A percentile compares a stretch with the other conserved stretches of the same genome.
These are phyloP conservation scores for Ogataea allantospora DNA, from an alignment of 805 yeast genomes.

Conservation along the genomic window DNA sequence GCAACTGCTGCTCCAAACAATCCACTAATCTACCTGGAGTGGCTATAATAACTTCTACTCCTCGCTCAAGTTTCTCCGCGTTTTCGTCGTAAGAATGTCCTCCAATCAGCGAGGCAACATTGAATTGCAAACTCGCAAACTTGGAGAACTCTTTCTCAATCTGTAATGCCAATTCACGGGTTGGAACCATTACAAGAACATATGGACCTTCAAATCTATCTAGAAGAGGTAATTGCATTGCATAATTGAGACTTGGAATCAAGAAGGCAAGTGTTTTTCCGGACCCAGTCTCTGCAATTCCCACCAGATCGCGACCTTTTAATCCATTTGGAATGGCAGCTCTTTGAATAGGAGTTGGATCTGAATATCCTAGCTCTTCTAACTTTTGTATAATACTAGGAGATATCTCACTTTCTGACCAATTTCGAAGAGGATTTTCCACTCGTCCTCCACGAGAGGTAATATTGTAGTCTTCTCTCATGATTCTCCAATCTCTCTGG, in stretches of 20 bases:
- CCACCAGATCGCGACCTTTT: constrained; percentile 64
- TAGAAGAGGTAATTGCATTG: constrained; percentile 45
- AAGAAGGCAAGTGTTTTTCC: constrained; percentile 89
- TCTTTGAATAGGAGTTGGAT: constrained; percentile 90
- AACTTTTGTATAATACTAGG: constrained; percentile 39
- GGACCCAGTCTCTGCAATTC: constrained; percentile 95
- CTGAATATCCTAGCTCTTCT: constrained; percentile 41
- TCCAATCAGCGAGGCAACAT: constrained; percentile 73
- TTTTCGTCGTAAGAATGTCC: constrained; percentile 85
- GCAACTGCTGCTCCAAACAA: constrained; percentile 63
- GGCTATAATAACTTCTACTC: constrained; percentile 81
- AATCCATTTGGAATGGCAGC: constrained; percentile 78
- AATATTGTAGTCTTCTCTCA: constrained; percentile 75
- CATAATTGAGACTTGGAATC: constrained; percentile 64
- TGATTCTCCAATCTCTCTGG: constrained; percentile 84
- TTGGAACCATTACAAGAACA: constrained; percentile 81
- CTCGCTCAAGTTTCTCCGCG: constrained; percentile 52
- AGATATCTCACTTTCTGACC: constrained; percentile 67
- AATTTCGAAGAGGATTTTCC: constrained; percentile 63
- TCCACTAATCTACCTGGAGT: constrained; percentile 93
- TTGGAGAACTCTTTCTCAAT: constrained; percentile 61
- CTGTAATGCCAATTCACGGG: constrained; percentile 91
- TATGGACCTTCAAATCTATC: constrained; percentile 66
- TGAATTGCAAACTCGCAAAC: constrained; percentile 36
- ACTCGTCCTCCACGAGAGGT: constrained; percentile 49